Base-by-base conservation (phyloP, 345 rosid species). In the Boechera stricta region DNA sequence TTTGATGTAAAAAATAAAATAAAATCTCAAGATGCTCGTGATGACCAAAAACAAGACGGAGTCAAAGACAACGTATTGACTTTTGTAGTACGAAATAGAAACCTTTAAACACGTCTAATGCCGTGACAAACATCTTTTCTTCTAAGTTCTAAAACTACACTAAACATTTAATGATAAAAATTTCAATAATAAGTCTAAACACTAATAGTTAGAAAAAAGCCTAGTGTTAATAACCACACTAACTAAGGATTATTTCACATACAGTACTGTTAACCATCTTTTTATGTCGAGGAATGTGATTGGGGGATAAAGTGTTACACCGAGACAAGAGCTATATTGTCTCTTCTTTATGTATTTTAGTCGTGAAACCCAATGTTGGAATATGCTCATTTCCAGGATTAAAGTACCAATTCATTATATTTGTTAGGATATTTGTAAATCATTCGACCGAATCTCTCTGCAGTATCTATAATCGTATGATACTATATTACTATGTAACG, bases 251-350 rank as follows among this genome's bases (percentile, higher is more conserved):
- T 48, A 9, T 10, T 67, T 52, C 38, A 54, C 12, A 42, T 9
- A 56, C 8, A 36, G 11, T 26, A 36, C 18, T 16, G 21, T n/a
- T 35, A 60, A 48, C 48, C 45, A 58, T 45, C 24, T 29, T 32
- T 32, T 12, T 45, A 58, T 58, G 15, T 45, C 11, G 31, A 60
- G 48, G 5, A 32, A 59, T 58, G 57, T 58, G 45, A 12, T 24
- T 57, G 45, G 47, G 58, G 58, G 75, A 24, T 59, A 51, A 72
- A 72, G 76, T 52, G 33, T 31, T 15, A 72, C 69, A 71, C 57
- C 79, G 71, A 81, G 79, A 80, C 49, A 16, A 57, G 68, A 74
- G 78, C 73, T 67, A 56, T 44, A 51, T 67, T 65, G 72, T 79
- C 72, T 44, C 21, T 59, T 75, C 73, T 72, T 42, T 61, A 2